Conservation (phyloP, 2,329 filamentous ascomycete species). For the Dactylellina haptotyla region DNA sequence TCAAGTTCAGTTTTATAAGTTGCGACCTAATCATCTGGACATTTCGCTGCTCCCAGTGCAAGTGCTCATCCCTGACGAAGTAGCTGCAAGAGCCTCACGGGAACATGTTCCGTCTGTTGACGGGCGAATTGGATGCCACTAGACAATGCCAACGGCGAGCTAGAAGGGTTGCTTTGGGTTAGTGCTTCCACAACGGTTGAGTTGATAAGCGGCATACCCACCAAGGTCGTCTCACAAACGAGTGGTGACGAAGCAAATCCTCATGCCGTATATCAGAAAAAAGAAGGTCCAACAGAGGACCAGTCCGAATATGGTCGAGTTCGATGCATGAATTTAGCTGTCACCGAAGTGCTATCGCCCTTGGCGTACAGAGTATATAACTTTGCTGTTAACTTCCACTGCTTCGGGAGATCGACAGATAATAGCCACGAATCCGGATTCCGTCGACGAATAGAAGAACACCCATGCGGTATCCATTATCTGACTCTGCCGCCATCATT, state of each 20-base stretch:
- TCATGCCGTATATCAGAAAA: neutral
- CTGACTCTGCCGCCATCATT: no score
- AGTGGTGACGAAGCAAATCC: constrained; percentile 3
- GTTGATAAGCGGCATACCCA: neutral
- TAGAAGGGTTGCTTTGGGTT: neutral
- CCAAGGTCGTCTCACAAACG: neutral
- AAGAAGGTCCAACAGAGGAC: constrained; percentile 13
- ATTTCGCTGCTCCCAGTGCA: neutral
- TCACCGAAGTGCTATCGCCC: constrained; percentile 6
- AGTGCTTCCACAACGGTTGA: neutral
- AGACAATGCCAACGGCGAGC: neutral
- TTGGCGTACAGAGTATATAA: no score
- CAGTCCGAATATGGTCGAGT: constrained; percentile 4
- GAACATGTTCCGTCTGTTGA: neutral
- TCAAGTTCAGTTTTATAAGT: no score
- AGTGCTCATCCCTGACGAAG: neutral
- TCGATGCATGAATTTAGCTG: constrained; percentile 2
- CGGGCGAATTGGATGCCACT: neutral
- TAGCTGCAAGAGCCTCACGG: neutral
- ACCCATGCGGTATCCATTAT: no score
- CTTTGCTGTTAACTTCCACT: neutral
- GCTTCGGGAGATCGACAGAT: constrained; percentile 15
- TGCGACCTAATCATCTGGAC: no score
- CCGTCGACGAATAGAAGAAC: neutral
- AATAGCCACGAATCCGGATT: neutral